Conservation (phyloP, 2,329 filamentous ascomycete genomes). For the Trichoderma arundinaceum region DNA sequence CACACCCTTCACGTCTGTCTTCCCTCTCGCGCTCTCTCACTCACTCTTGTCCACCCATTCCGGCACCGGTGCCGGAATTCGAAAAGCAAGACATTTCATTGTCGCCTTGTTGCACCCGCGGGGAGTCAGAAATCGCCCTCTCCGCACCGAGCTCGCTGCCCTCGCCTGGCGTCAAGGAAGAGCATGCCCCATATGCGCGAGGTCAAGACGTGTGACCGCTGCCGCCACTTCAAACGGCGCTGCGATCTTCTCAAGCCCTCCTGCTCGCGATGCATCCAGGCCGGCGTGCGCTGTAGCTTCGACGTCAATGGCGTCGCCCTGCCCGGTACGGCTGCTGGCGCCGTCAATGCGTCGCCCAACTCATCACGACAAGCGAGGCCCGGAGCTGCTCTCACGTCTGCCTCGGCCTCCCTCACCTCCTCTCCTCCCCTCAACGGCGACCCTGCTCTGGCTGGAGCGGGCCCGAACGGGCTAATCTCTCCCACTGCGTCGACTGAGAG, state of each 20-base stretch:
- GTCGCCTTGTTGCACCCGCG: slow-evolving; percentile 7
- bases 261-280: slow-evolving; percentile 45
- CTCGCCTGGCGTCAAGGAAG: slow-evolving; percentile 7
- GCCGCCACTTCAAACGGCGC: slow-evolving; percentile 46
- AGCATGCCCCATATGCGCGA: slow-evolving; percentile 39
- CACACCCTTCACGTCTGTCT: background rate
- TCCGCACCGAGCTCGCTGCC: background rate
- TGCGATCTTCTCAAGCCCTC: slow-evolving; percentile 46
- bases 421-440: slow-evolving; percentile 21
- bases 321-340: slow-evolving; percentile 29
- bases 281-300: slow-evolving; percentile 44
- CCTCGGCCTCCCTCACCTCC: background rate
- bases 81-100: slow-evolving; percentile 23
- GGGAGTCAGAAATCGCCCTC: background rate
- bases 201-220: slow-evolving; percentile 47
- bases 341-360: slow-evolving; percentile 17
- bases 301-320: slow-evolving; percentile 35
- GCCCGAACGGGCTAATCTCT: slow-evolving; percentile 40
- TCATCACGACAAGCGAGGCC: slow-evolving; percentile 16
- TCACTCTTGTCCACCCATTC: background rate
- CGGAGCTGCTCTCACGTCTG: background rate
- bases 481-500: slow-evolving; percentile 41
- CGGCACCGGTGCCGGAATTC: background rate
- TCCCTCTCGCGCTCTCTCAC: background rate
- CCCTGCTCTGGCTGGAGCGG: background rate